Evolutionary conservation across 208 protist genomes (phyloP), one percentile per base, ranked within the genome.

Genomic region (Leishmania amazonensis): DNA sequence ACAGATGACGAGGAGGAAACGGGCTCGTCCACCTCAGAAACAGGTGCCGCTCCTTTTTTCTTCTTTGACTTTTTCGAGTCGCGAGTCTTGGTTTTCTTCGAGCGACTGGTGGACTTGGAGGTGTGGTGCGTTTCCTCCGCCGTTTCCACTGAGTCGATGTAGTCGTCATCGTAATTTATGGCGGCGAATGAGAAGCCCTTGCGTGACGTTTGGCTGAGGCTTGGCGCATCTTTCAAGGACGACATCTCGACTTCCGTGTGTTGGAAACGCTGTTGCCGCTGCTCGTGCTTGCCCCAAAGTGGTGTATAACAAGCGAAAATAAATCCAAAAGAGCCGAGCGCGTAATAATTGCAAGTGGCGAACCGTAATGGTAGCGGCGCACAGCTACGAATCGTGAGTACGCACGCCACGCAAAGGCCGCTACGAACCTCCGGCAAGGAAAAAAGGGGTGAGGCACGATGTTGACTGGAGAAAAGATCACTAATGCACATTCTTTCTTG

Each of bases 151-250:
- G 87, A 67, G 0, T 80, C 83, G 38, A 90, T 91, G 76, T 89
- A 88, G 64, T 93, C 87, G 65, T 95, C 90, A 28, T 92, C 88
- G 75, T 95, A 83, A 60, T 86, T 84, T n/a, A 78, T 3, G 40
- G 75, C 42, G 9, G 51, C 40, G 64, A 82, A 82, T 53, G 85
- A 85, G 40, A 85, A 85, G 19, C 78, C 81, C 53, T 86, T 86
- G n/a, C 54, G 75, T 38, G 83, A 68, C 75, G 73, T 86, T 71
- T 31, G 83, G 51, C 28, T 87, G 45, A 95, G 85, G 54, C 87
- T 95, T 19, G 91, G 94, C 53, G 91, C 91, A 83, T 84, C 78
- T 40, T 35, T 67, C 42, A 80, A 51, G 3, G 79, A 83, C 7
- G 73, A 79, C 82, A 85, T 85, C 11, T 28, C 51, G 54, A 35